phyloP scores from a whole-genome alignment of 108 stramenopile species.

The Nannochloropsis granulata region DNA sequence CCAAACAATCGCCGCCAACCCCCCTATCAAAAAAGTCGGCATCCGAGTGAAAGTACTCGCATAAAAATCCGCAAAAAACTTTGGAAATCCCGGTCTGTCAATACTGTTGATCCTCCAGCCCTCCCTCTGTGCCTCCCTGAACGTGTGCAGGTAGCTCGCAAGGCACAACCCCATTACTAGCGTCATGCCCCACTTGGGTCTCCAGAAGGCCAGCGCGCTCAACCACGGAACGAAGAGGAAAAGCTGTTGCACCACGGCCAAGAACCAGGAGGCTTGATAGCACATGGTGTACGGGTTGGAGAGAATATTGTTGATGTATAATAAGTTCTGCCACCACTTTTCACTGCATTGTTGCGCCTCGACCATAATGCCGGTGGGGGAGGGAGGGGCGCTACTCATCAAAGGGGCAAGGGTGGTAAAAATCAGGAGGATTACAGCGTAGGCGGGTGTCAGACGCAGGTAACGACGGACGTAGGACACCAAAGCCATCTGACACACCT shows the following conservation, averaged over 20 bases:
- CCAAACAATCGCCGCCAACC: not conserved
- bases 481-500: not conserved
- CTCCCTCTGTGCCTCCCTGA: not conserved
- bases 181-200: not conserved
- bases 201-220: not conserved
- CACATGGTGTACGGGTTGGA: not conserved
- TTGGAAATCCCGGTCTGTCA: not conserved
- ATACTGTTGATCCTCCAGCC: not conserved
- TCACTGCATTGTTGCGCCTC: not conserved
- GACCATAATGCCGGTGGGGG: not conserved
- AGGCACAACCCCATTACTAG: not conserved
- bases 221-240: not conserved
- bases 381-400: not conserved
- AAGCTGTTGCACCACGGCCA: not conserved
- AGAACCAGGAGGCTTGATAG: not conserved
- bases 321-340: not conserved
- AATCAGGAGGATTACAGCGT: not conserved
- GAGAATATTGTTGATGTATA: not conserved
- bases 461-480: not conserved
- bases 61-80: not conserved
- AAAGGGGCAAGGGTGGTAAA: not conserved
- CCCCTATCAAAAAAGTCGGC: not conserved
- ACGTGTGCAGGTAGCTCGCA: not conserved
- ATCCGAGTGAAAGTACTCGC: not conserved
- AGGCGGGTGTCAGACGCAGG: not conserved